A percentile compares a stretch with the other conserved stretches of the same genome.
phyloP scores from a whole-genome alignment of 352 stramenopile genomes.

The Blastocystis hominis region DNA sequence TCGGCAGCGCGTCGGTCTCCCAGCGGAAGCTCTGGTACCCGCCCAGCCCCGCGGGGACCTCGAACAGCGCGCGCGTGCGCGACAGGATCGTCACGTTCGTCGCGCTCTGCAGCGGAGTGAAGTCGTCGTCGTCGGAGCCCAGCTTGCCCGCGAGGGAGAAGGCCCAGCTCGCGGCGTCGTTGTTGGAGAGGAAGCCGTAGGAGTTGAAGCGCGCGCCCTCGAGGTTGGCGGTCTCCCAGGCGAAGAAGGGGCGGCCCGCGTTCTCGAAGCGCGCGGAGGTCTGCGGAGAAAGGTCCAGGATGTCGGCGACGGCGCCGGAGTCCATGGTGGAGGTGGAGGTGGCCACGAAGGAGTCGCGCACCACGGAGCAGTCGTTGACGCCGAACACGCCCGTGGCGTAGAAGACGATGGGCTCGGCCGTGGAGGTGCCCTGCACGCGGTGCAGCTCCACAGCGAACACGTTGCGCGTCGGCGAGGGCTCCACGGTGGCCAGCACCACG shows the following conservation, averaged over 20 bases:
- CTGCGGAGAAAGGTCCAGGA: background rate
- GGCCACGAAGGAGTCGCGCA: background rate
- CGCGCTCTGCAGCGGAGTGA: background rate
- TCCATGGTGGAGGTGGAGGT: background rate
- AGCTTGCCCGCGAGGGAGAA: slow-evolving; percentile 9
- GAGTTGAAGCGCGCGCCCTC: background rate
- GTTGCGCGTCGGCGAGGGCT: background rate
- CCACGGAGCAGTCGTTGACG: background rate
- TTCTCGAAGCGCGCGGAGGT: background rate
- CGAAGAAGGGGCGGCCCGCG: background rate
- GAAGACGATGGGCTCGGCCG: background rate
- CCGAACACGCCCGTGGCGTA: slow-evolving; percentile 11
- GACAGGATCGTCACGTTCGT: background rate
- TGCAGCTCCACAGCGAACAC: slow-evolving; percentile 32
- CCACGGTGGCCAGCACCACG: background rate
- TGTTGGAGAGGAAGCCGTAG: background rate
- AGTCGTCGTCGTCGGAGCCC: background rate
- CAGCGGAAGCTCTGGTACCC: background rate
- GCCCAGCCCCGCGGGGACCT: background rate
- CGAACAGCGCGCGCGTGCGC: background rate
- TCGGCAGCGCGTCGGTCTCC: background rate
- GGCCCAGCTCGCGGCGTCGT: background rate
- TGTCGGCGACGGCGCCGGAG: background rate
- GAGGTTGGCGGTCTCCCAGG: background rate
- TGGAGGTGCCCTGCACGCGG: background rate